Conservation (phyloP, 768 basidiomycete species). For the Suillus subalutaceus region DNA sequence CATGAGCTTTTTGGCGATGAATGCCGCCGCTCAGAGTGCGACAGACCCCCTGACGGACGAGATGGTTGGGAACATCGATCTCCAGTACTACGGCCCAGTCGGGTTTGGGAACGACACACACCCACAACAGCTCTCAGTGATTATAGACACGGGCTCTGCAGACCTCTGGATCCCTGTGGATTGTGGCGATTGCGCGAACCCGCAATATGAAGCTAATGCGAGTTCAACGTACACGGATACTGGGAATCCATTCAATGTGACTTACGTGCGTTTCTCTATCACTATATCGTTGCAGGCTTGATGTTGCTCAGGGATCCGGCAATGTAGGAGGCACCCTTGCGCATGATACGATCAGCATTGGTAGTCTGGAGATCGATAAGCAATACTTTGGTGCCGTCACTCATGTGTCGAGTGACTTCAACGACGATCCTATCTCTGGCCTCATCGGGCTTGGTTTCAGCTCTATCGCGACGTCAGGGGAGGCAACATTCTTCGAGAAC, state of each 20-base stretch:
- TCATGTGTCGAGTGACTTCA: conserved; percentile 52
- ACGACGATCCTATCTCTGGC: conserved; percentile 55
- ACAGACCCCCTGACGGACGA: conserved; percentile 40
- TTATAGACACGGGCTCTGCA: conserved; percentile 71
- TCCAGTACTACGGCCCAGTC: conserved; percentile 49
- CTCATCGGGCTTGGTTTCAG: conserved; percentile 67
- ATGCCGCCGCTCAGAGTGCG: conserved; percentile 6
- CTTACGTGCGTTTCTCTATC: conserved; percentile 45
- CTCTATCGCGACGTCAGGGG: conserved; percentile 46
- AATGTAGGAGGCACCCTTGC: conserved; percentile 51
- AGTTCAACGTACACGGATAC: conserved; percentile 47
- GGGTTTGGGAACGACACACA: conserved; percentile 52
- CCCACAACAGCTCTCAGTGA: conserved; percentile 51
- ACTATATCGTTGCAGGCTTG: neutral
- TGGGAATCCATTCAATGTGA: conserved; percentile 38
- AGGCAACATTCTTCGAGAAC: conserved; percentile 68
- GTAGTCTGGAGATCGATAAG: conserved; percentile 42
- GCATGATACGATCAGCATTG: conserved; percentile 54
- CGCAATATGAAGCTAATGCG: conserved; percentile 38
- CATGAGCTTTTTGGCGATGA: neutral
- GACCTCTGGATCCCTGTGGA: conserved; percentile 59
- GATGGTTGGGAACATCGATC: conserved; percentile 41
- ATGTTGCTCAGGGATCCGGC: conserved; percentile 50
- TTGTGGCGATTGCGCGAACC: conserved; percentile 41
- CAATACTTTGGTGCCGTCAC: conserved; percentile 61